phyloP scores from a whole-genome alignment of 345 rosid species.

The Citrus trifoliata region DNA sequence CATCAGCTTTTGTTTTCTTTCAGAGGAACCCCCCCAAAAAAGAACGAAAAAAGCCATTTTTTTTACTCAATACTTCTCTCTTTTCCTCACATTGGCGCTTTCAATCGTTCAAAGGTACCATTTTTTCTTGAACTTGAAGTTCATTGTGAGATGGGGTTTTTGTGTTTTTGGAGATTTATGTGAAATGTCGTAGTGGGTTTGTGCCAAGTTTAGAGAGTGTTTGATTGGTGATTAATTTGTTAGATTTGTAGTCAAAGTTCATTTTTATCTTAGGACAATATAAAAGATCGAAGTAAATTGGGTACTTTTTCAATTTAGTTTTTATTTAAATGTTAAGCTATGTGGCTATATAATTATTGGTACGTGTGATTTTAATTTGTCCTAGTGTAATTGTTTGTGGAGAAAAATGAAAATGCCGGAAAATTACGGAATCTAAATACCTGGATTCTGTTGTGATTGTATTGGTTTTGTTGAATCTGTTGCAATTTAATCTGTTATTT shows the following conservation, averaged over 20 bases:
- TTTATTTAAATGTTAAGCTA: background rate
- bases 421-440: background rate
- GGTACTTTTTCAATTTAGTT: background rate
- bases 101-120: constrained; percentile 16
- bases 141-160: background rate
- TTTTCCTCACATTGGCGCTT: constrained; percentile 25
- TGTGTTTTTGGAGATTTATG: constrained; percentile 5
- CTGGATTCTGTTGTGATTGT: background rate
- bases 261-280: background rate
- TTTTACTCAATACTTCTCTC: background rate
- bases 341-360: background rate
- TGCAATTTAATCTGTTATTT: background rate
- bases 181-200: constrained; percentile 4
- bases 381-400: background rate
- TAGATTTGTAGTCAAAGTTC: background rate
- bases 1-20: background rate
- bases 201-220: background rate
- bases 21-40: background rate
- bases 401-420: background rate
- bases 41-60: background rate
- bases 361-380: background rate
- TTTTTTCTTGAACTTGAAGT: background rate
- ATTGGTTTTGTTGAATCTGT: background rate
- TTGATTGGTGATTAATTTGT: constrained; percentile 1
- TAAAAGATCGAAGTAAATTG: background rate